A percentile compares a stretch with the other conserved stretches of the same genome.
Evolutionary conservation across 2,329 filamentous ascomycete species (phyloP).

Genomic region (Diaporthe sp.): DNA sequence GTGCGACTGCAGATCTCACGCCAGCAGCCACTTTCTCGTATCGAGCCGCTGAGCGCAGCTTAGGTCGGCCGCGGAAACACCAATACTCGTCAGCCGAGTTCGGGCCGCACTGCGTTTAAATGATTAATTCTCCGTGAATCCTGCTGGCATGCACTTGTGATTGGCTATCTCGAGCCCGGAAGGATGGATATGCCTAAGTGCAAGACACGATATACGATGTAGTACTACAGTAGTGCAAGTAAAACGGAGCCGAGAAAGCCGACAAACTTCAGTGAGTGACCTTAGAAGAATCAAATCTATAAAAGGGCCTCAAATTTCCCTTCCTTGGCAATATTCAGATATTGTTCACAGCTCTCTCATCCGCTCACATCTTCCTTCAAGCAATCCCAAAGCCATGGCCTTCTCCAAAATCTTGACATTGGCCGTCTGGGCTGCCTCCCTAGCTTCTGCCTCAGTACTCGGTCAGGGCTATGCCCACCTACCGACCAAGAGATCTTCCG

Average conservation of each 20-base stretch:
- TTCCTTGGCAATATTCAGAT: neutral
- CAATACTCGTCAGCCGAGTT: neutral
- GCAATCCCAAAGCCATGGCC: neutral
- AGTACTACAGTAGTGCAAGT: neutral
- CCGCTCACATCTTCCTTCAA: neutral
- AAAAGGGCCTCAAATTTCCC: neutral
- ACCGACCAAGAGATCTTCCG: conserved; percentile 17
- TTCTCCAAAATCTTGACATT: conserved; percentile 2
- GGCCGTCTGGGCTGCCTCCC: conserved; percentile 6
- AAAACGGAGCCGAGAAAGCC: neutral
- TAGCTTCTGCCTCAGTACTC: conserved; percentile 1
- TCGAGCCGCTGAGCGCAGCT: neutral
- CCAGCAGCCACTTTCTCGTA: conserved; percentile 25
- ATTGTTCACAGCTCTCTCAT: neutral
- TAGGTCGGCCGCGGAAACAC: neutral
- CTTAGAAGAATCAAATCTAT: neutral
- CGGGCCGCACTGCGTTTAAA: neutral
- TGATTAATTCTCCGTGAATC: neutral
- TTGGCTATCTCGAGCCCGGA: neutral
- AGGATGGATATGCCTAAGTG: conserved; percentile 2
- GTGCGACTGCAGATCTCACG: conserved; percentile 18
- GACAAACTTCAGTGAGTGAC: neutral
- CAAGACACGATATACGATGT: neutral
- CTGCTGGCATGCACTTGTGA: neutral
- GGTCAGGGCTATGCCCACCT: conserved; percentile 1